Conservation (phyloP, 805 yeast genomes). For the Suhomyces sp. region DNA sequence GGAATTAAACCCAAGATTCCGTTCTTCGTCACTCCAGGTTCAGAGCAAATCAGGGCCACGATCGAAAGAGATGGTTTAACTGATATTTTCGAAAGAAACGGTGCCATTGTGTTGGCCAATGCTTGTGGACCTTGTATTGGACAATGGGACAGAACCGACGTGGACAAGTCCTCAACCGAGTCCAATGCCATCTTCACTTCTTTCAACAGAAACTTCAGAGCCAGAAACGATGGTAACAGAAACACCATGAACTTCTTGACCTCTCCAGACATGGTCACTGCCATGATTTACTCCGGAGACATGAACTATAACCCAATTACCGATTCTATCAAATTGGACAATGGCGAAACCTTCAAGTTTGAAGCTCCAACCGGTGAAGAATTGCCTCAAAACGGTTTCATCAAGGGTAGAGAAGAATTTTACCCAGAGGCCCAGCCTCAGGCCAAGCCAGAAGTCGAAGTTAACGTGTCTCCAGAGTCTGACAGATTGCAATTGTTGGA, state of each 20-base stretch:
- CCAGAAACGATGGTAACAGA: conserved; percentile 98
- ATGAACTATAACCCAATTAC: conserved; percentile 88
- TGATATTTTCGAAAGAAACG: conserved; percentile 82
- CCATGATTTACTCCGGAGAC: conserved; percentile 93
- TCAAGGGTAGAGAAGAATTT: conserved; percentile 67
- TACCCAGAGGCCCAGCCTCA: conserved; percentile 71
- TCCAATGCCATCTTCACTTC: conserved; percentile 92
- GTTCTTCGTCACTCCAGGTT: conserved; percentile 95
- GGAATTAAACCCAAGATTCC: conserved; percentile 89
- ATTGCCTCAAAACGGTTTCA: conserved; percentile 76
- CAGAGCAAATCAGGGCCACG: conserved; percentile 97
- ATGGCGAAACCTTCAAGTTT: conserved; percentile 76
- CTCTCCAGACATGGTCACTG: conserved; percentile 97
- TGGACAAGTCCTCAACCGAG: conserved; percentile 59
- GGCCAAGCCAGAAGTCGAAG: conserved; percentile 55
- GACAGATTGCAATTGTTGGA: conserved; percentile 89
- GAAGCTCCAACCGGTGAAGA: conserved; percentile 80
- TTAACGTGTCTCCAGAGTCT: conserved; percentile 80
- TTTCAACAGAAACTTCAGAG: conserved; percentile 95
- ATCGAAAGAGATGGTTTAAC: conserved; percentile 95
- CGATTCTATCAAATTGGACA: conserved; percentile 69
- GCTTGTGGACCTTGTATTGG: conserved; percentile 99
- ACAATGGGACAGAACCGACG: conserved; percentile 95
- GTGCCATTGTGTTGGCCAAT: conserved; percentile 92
- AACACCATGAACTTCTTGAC: conserved; percentile 96